phyloP scores from a whole-genome alignment of 2,329 filamentous ascomycete genomes.

The Calonectria pteridis region DNA sequence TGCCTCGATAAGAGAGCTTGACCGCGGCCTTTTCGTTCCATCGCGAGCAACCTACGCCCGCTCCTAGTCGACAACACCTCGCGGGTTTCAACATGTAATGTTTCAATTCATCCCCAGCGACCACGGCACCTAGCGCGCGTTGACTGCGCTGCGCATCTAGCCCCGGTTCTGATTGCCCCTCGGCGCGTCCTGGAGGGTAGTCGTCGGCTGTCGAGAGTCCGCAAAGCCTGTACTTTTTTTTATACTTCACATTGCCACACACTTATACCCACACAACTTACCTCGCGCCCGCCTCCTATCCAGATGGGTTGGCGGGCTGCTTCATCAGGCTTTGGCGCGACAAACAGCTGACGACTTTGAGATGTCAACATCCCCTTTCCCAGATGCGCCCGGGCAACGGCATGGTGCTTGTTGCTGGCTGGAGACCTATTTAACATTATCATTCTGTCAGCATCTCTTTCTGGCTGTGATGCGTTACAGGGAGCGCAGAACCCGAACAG shows the following conservation, averaged over 20 bases:
- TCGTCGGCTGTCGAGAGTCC: constrained; percentile 20
- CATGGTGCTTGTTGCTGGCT: constrained; percentile 38
- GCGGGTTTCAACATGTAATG: constrained; percentile 36
- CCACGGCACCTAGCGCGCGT: constrained; percentile 42
- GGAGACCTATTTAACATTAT: constrained; percentile 38
- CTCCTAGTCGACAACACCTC: constrained; percentile 29
- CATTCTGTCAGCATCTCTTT: constrained; percentile 43
- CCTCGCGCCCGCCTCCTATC: constrained; percentile 6
- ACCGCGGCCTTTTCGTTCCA: constrained; percentile 44
- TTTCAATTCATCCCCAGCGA: constrained; percentile 42
- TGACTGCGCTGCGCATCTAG: constrained; percentile 44
- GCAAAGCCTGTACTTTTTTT: constrained; percentile 24
- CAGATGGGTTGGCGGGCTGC: neutral
- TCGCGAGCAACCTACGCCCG: constrained; percentile 38
- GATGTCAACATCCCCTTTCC: constrained; percentile 34
- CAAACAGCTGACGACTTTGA: constrained; percentile 38
- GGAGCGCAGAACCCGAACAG: constrained; percentile 36
- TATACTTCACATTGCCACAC: neutral
- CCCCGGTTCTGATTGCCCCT: constrained; percentile 14
- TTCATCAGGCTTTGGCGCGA: constrained; percentile 32
- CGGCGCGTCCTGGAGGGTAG: constrained; percentile 36
- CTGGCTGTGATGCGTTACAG: constrained; percentile 40
- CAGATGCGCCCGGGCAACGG: constrained; percentile 19
- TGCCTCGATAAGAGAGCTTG: constrained; percentile 43
- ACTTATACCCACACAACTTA: neutral